Conservation (phyloP, 192 early-diverging fungal genomes). For the Entomortierella beljakovae region DNA sequence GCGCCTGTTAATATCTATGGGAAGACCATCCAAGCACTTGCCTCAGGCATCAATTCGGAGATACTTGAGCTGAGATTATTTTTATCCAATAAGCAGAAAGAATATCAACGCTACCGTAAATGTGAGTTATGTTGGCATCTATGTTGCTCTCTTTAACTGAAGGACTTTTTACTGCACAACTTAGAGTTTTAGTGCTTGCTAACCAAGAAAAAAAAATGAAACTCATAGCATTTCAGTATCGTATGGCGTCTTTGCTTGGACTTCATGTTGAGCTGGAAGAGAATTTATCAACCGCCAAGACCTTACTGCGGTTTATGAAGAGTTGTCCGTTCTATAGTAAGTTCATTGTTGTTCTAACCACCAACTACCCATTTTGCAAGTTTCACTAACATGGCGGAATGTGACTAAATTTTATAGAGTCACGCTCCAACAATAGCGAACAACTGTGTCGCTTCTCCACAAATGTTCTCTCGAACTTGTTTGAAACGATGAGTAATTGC, state of each 20-base stretch:
- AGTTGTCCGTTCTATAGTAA: constrained; percentile 33
- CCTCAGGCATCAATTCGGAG: constrained; percentile 25
- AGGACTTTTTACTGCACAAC: not conserved
- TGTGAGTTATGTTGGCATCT: constrained; percentile 6
- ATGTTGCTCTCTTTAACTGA: not conserved
- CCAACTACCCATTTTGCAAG: not conserved
- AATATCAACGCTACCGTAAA: constrained; percentile 17
- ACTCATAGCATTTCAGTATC: not conserved
- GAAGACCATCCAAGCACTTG: constrained; percentile 37
- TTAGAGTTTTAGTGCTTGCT: not conserved
- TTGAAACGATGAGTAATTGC: constrained; percentile 8
- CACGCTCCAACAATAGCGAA: not conserved
- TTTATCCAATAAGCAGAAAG: constrained; percentile 14
- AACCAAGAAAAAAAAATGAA: not conserved
- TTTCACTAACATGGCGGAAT: too few species aligned
- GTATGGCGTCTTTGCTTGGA: constrained; percentile 30
- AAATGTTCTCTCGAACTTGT: constrained; percentile 19
- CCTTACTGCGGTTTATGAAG: constrained; percentile 6
- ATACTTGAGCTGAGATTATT: constrained; percentile 5
- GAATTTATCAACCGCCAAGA: not conserved
- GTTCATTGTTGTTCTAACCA: not conserved
- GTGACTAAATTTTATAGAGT: not conserved
- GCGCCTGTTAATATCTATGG: constrained; percentile 8
- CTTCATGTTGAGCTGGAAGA: constrained; percentile 6
- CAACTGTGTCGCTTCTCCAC: constrained; percentile 14